Conservation (phyloP, 805 yeast genomes). For the Teunomyces barrocoloradensis region DNA sequence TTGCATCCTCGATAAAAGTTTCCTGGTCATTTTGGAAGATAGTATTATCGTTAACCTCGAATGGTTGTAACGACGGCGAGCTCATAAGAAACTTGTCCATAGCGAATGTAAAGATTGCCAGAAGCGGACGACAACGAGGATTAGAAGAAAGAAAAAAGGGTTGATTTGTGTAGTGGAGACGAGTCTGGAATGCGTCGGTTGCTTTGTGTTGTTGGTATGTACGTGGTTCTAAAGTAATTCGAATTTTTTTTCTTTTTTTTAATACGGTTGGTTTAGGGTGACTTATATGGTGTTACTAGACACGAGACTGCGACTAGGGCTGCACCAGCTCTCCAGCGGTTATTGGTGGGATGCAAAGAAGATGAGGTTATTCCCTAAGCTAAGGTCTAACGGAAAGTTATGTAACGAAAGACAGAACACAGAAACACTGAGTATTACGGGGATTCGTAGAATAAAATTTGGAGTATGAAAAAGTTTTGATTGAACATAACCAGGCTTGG, state of each 20-base stretch:
- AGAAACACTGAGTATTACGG: conserved; percentile 1
- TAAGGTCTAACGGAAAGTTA: background rate
- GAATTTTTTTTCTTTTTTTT: background rate
- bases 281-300: background rate
- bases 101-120: conserved; percentile 3
- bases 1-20: background rate
- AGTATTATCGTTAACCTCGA: conserved; percentile 14
- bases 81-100: conserved; percentile 42
- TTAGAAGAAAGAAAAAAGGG: background rate
- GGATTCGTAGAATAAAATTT: background rate
- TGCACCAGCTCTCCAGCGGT: conserved; percentile 1
- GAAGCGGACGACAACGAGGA: conserved; percentile 5
- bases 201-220: conserved; percentile 1
- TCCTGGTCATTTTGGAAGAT: conserved; percentile 5
- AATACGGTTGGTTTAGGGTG: conserved; percentile 3
- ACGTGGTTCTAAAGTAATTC: background rate
- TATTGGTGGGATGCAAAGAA: background rate
- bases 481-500: conserved; percentile 1
- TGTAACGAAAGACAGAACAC: conserved; percentile 1
- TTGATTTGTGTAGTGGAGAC: background rate
- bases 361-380: background rate
- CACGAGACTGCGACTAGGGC: background rate
- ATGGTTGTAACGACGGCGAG: conserved; percentile 39
- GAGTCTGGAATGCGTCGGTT: background rate
- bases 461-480: conserved; percentile 4